Conservation (phyloP, 495 filamentous ascomycete genomes). For the Penicillium paxilli region DNA sequence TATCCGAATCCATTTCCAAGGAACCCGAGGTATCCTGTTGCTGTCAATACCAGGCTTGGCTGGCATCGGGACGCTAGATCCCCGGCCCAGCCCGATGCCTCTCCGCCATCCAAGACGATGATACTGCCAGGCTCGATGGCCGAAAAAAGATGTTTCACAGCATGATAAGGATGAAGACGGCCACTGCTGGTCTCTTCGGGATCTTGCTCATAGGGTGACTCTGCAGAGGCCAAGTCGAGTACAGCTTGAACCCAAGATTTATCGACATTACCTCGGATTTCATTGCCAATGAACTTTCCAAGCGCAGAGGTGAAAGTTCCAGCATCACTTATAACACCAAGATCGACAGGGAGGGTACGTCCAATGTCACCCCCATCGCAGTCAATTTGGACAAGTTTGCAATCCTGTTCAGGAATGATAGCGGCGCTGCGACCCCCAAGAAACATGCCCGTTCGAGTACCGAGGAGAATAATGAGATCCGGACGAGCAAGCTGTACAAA, state of each 20-base stretch:
- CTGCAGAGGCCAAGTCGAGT: constrained; percentile 10
- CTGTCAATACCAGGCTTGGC: constrained; percentile 16
- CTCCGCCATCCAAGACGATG: constrained; percentile 28
- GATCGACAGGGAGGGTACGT: constrained; percentile 20
- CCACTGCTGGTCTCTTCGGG: constrained; percentile 12
- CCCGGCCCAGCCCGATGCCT: constrained; percentile 19
- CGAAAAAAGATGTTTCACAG: constrained; percentile 20
- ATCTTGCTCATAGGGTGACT: constrained; percentile 21
- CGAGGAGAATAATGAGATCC: constrained; percentile 26
- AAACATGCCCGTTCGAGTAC: constrained; percentile 31
- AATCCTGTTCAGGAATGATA: constrained; percentile 24
- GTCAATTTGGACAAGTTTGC: constrained; percentile 28
- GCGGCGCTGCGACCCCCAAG: constrained; percentile 23
- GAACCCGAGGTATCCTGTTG: constrained; percentile 26
- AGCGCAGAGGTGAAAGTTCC: constrained; percentile 18
- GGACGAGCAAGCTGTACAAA: constrained; percentile 10
- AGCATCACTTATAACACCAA: constrained; percentile 26
- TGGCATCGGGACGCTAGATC: constrained; percentile 10
- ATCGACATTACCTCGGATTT: constrained; percentile 3
- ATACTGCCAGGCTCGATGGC: constrained; percentile 24
- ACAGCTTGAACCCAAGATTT: constrained; percentile 16
- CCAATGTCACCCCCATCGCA: constrained; percentile 26
- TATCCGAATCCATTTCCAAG: constrained; percentile 30
- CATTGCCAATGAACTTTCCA: constrained; percentile 3
- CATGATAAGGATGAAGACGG: constrained; percentile 28